Percentiles rank a stretch among this genome's conserved stretches.
These are phyloP conservation scores for Suillus luteus DNA, from an alignment of 768 basidiomycete species.

Conservation along the genomic window DNA sequence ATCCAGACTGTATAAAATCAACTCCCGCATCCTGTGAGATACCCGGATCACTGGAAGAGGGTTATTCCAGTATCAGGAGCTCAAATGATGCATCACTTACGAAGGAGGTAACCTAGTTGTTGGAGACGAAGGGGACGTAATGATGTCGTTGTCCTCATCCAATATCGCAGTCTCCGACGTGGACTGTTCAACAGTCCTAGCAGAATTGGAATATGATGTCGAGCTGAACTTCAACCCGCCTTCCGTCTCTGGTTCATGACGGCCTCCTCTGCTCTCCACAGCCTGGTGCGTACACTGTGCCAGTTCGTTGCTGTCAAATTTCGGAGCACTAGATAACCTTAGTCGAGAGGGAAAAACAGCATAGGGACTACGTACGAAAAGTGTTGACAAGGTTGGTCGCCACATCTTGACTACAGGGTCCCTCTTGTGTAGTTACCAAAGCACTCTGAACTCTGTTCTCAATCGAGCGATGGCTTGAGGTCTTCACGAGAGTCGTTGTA, in stretches of 20 bases:
- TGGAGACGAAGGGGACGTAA: no score
- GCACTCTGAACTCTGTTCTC: not conserved
- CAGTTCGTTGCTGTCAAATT: not conserved
- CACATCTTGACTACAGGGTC: not conserved
- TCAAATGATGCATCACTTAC: not conserved
- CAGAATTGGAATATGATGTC: no score
- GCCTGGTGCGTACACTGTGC: not conserved
- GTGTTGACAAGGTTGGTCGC: not conserved
- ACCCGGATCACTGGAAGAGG: not conserved
- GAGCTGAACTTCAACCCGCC: no score
- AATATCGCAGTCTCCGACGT: no score
- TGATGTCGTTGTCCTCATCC: no score
- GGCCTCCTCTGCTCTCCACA: not conserved
- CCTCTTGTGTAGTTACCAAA: not conserved
- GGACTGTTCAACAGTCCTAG: no score
- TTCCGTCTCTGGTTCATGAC: no score
- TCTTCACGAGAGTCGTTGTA: not conserved
- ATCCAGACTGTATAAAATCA: not conserved
- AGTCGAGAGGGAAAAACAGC: not conserved
- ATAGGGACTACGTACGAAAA: not conserved
- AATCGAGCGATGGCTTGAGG: not conserved
- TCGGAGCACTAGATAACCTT: not conserved
- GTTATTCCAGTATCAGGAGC: not conserved
- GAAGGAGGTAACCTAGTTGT: no score
- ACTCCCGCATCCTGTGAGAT: not conserved